Evolutionary conservation across 106 monocot species (phyloP), one percentile per base, ranked within the genome.

Genomic region (Ottelia alismoides): DNA sequence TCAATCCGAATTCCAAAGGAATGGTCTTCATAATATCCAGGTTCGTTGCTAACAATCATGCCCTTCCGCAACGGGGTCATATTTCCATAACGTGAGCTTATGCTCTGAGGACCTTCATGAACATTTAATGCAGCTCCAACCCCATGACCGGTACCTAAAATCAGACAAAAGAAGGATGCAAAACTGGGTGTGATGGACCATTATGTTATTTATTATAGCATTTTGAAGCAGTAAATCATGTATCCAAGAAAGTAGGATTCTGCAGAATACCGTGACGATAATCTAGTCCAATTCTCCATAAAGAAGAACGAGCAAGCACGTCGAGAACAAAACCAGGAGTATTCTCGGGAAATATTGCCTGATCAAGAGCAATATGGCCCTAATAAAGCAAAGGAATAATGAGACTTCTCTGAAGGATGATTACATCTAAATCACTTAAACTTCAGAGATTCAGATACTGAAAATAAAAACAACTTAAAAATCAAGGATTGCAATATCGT

Each of bases 51-150:
- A 43, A 94, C 84, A 71, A 94, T 61, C 94, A 94, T 94, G 20
- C 94, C 88, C 55, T 66, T 73, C 53, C 76, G 88, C 73, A 94
- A 69, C 22, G 94, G 60, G 53, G 81, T 88, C 75, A 81, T 76
- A 70, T 94, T 94, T 70, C 88, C 84, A 76, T 59, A 94, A 56
- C 94, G 67, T 61, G 74, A 88, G 73, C 94, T 94, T 65, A 94
- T 94, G 61, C 94, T 76, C 28, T 94, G 94, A 56, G 94, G 94
- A 22, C 94, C 94, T 78, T 94, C 94, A 61, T 94, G 94, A 5
- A 94, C 94, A 73, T 94, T 94, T 63, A 94, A 66, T 68, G 88
- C 94, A 73, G 94, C 94, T 57, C 93, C 93, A 20, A 94, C 94
- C 18, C 94, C 94, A 84, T 94, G 94, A 26, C 94, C 94, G 66